These are phyloP conservation scores for Amphibolis antarctica DNA, from an alignment of 106 monocot species.

Conservation along the genomic window DNA sequence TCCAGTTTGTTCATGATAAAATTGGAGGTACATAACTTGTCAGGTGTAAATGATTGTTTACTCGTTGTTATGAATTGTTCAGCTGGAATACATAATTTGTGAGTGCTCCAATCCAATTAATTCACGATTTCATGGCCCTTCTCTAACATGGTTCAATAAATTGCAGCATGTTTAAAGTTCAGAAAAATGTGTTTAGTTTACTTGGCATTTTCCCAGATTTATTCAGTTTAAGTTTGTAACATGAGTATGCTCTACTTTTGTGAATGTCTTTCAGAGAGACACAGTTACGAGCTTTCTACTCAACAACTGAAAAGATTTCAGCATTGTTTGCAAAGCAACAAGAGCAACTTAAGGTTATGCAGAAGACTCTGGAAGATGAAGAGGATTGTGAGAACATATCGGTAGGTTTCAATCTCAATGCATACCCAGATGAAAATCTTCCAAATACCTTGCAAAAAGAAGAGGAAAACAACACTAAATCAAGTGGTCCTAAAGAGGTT, in stretches of 20 bases:
- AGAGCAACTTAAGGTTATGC: slow-evolving; percentile 96
- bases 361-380: slow-evolving; percentile 83
- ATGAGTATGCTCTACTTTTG: not conserved
- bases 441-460: not conserved
- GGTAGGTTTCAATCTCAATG: slow-evolving; percentile 27
- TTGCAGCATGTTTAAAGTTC: too few relatives aligned
- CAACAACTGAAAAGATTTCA: slow-evolving; percentile 92
- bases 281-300: slow-evolving; percentile 89
- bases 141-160: too few relatives aligned
- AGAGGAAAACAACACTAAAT: not conserved
- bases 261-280: slow-evolving; percentile 55
- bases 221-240: not conserved
- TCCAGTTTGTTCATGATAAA: too few relatives aligned
- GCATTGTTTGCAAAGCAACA: slow-evolving; percentile 81
- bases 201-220: not conserved
- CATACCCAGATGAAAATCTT: slow-evolving; percentile 1
- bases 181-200: not conserved
- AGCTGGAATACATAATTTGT: too few relatives aligned
- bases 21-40: too few relatives aligned
- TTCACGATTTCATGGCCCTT: too few relatives aligned
- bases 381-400: slow-evolving; percentile 59
- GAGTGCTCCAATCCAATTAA: too few relatives aligned
- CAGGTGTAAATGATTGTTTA: too few relatives aligned
- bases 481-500: slow-evolving; percentile 16
- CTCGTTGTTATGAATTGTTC: too few relatives aligned